phyloP scores from a whole-genome alignment of 2,329 filamentous ascomycete species.

The Clonostachys solani region DNA sequence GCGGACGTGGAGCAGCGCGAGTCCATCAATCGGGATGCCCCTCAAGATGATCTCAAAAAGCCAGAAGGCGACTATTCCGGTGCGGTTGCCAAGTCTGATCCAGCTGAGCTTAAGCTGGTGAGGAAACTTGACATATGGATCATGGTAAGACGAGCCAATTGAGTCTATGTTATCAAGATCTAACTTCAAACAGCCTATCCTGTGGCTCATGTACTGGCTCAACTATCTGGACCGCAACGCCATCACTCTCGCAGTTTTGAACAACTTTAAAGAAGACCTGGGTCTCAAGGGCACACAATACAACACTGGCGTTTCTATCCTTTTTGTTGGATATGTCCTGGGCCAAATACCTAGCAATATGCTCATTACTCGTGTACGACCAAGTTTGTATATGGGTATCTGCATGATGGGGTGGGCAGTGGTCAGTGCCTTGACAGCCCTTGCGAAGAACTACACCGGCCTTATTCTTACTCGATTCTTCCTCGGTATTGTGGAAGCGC shows the following conservation, averaged over 20 bases:
- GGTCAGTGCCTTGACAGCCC: conserved; percentile 27
- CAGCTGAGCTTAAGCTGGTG: conserved; percentile 22
- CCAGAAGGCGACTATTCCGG: conserved; percentile 15
- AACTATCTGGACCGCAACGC: conserved; percentile 18
- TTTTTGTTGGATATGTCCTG: conserved; percentile 25
- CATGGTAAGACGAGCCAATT: conserved; percentile 15
- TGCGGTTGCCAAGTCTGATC: conserved; percentile 19
- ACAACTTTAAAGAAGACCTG: conserved; percentile 53
- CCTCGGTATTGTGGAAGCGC: conserved; percentile 50
- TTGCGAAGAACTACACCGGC: conserved; percentile 37
- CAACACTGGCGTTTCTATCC: conserved; percentile 28
- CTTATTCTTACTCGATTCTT: conserved; percentile 32
- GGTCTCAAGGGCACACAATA: conserved; percentile 9
- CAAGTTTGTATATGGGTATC: conserved; percentile 20
- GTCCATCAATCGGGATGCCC: no score
- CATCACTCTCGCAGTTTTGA: conserved; percentile 24
- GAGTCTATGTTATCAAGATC: not conserved
- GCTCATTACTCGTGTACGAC: conserved; percentile 35
- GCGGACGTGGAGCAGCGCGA: no score
- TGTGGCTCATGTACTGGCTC: conserved; percentile 5
- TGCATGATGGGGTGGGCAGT: conserved; percentile 12
- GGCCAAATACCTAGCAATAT: conserved; percentile 28
- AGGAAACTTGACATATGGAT: conserved; percentile 27
- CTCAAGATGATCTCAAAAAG: no score
- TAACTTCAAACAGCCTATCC: not conserved